Base-by-base conservation (phyloP, 2,329 filamentous ascomycete genomes). In the Aureobasidium sp. region DNA sequence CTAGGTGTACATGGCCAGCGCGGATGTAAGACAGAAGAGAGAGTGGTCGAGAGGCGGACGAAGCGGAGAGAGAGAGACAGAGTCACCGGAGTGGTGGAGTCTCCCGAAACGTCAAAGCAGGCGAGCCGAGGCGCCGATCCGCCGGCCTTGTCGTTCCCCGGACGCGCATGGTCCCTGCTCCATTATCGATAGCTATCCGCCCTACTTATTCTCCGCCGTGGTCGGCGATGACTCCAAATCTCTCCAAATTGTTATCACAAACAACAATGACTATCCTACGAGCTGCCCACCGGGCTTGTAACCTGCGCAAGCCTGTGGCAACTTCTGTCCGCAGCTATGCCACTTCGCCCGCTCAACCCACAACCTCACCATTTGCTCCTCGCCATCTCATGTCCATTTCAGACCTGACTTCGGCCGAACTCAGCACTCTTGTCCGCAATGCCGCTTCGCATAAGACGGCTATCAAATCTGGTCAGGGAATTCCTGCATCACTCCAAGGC, bases 311-410 rank as follows among this genome's bases (percentile, higher is more conserved):
- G 37, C 15, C 46, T 40, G 19, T 60, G 19, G 17, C 27, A 9
- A 33, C 29, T 15, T 17, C 47, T 11, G 21, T 38, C 23, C 46
- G 58, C 27, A 10, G 38, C 46, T 64, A 64, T 68, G 62, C 67
- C 61, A 65, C 62, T 62, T 63, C 64, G 33, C 67, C 71, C 66
- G 62, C 68, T 21, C 66, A 67, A 61, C 72, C 64, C 64, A 69
- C 70, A 25, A 80, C 78, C 57, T 82, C 83, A 6, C 79, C 82
- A 11, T 82, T 82, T 68, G 78, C 82, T 21, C 88, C 90, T 51
- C 87, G 94, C 65, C 93, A 97, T 79, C 81, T 99, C 57, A 86
- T 96, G 75, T 95, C 91, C 59, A 96, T 96, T 69, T 85, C 86
- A 57, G 92, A 99, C 71, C 82, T 99, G 61, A 86, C 86, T 1